phyloP scores from a whole-genome alignment of 306 rosid genomes.

The Argentina anserina region DNA sequence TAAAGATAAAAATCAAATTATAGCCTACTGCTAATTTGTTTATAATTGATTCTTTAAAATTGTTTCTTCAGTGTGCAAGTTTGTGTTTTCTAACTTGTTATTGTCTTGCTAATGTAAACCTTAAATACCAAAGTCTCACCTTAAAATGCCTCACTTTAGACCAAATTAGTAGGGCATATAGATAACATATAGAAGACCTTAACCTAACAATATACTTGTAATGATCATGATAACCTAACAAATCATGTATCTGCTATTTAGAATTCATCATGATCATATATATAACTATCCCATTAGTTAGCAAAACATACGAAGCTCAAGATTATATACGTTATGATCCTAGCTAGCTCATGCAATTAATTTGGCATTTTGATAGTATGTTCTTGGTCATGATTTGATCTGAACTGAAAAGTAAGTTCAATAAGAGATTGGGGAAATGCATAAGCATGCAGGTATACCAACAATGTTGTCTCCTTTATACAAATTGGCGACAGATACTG shows the following conservation, averaged over 20 bases:
- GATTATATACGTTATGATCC: not conserved
- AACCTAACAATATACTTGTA: not conserved
- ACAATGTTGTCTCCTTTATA: not conserved
- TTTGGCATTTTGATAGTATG: not conserved
- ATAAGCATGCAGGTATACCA: not conserved
- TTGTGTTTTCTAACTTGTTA: too few species aligned
- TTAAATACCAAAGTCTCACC: not conserved
- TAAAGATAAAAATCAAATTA: too few species aligned
- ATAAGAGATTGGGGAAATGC: not conserved
- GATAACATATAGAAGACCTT: not conserved
- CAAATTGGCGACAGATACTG: not conserved
- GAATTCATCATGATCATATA: not conserved
- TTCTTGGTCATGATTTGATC: slow-evolving; percentile 4
- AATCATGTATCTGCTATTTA: not conserved
- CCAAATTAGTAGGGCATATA: not conserved
- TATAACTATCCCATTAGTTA: not conserved
- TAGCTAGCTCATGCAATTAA: not conserved
- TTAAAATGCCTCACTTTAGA: not conserved
- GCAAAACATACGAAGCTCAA: not conserved
- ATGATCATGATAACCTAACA: too few species aligned
- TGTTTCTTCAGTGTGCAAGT: too few species aligned
- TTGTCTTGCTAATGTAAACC: not conserved
- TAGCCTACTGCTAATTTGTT: too few species aligned
- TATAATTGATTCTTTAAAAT: too few species aligned
- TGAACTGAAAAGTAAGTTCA: not conserved